Base-by-base conservation (phyloP, 1,284 basidiomycete species). In the Anthracocystis setariae region DNA sequence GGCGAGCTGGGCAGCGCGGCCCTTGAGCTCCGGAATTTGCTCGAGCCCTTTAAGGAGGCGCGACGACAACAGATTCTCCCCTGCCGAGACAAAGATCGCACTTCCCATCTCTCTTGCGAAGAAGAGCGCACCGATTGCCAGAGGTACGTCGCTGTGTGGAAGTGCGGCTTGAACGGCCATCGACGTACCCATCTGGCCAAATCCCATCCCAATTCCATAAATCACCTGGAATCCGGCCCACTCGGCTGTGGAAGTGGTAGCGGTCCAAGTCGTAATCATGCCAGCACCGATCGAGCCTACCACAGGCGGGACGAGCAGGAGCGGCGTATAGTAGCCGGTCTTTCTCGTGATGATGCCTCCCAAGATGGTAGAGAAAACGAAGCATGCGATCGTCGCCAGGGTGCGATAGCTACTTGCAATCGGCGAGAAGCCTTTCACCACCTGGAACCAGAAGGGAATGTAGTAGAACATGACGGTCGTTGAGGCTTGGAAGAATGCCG, bases 361-460 rank as follows among this genome's bases (percentile, higher is more conserved):
- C 8, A 48, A 15, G 49, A 58, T 57, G 37, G 42, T 57, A 3
- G 54, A n/a, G 2, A 47, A 40, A n/a, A 57, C 54, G 23, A 58
- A 48, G 1, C 54, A 23, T 7, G 44, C 32, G 50, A 64, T 53
- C 21, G 45, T 42, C 7, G 61, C 45, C 10, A 64, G 49, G 4
- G 53, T 53, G n/a, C 49, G 49, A 38, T 58, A 64, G 44, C 49
- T 52, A 39, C 47, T 48, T 33, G 46, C 18, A 39, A 64, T 43
- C 0, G 49, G 42, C 7, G 47, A 5, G 8, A 38, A 35, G 5
- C 46, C 48, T 38, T 53, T 27, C 17, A 66, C 46, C 21, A 55
- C 56, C 32, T 66, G 63, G 46, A 66, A 66, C 56, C 42, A 60
- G 27, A 59, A 29, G n/a, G 63, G 56, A n/a, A 66, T 23, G 46